Percentiles rank a stretch among this genome's conserved stretches.
Conservation (phyloP, 352 stramenopile genomes). For the Elongisporangium anandrum region DNA sequence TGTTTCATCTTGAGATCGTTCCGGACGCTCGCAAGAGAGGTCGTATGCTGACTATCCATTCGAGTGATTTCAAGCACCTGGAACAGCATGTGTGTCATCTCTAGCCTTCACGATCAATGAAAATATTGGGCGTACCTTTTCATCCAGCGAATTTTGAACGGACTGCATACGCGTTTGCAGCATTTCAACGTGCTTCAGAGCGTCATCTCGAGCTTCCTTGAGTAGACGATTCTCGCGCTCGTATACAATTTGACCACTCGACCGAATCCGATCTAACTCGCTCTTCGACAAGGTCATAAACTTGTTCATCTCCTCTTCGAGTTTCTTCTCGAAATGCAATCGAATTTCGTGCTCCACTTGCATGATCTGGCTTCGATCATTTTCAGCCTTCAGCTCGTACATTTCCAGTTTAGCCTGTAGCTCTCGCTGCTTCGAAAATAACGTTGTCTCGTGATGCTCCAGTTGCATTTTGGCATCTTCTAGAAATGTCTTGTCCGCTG, state of each 20-base stretch:
- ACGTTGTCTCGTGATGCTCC: constrained; percentile 38
- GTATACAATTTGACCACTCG: constrained; percentile 55
- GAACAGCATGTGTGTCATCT: background rate
- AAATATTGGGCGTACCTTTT: constrained; percentile 25
- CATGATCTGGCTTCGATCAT: constrained; percentile 24
- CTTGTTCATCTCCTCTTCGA: constrained; percentile 58
- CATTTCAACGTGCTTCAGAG: constrained; percentile 55
- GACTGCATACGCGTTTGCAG: constrained; percentile 42
- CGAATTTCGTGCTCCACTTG: constrained; percentile 56
- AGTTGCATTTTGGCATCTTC: constrained; percentile 48
- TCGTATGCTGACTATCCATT: constrained; percentile 48
- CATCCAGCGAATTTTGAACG: constrained; percentile 41
- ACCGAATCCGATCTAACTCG: constrained; percentile 68
- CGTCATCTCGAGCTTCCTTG: constrained; percentile 54
- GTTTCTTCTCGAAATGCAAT: constrained; percentile 59
- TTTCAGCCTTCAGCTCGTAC: constrained; percentile 33
- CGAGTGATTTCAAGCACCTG: constrained; percentile 51
- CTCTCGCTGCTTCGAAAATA: constrained; percentile 32
- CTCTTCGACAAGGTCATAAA: constrained; percentile 68
- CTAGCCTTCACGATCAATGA: no score
- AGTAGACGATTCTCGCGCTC: constrained; percentile 73
- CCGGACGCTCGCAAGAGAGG: constrained; percentile 32
- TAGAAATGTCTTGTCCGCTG: constrained; percentile 60
- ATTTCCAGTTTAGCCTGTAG: constrained; percentile 32
- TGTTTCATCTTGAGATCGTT: constrained; percentile 81